Percentiles rank a stretch among this genome's conserved stretches.
These are phyloP conservation scores for Chrysopogon serrulatus DNA, from an alignment of 176 grass and related monocot genomes.

Conservation along the genomic window DNA sequence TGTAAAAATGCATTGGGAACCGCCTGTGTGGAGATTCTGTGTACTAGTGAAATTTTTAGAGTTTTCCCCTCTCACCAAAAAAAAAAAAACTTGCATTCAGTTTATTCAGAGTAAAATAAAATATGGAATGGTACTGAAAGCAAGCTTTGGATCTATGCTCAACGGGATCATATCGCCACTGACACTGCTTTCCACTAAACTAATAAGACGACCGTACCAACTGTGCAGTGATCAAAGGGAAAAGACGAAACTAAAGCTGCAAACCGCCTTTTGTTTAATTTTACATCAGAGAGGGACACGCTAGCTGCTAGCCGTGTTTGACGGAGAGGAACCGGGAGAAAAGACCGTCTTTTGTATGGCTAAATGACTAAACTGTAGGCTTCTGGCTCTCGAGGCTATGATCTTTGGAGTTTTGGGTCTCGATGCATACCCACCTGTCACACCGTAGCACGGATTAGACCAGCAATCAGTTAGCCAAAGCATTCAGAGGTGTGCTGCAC, in stretches of 20 bases:
- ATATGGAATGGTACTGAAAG: no score
- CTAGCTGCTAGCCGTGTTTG: neutral
- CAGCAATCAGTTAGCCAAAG: neutral
- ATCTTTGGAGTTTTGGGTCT: neutral
- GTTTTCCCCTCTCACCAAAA: no score
- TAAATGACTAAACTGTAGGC: no score
- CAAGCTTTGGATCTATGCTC: no score
- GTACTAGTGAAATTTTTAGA: no score
- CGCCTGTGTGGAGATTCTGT: no score
- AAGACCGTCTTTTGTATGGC: neutral
- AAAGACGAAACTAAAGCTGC: neutral
- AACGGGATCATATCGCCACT: neutral
- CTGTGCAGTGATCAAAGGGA: neutral
- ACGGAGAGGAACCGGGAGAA: neutral
- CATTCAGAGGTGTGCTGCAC: neutral
- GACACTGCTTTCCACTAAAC: neutral
- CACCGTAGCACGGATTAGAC: neutral
- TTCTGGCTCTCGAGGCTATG: neutral
- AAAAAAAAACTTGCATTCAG: no score
- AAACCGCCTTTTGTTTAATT: neutral
- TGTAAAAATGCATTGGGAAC: no score
- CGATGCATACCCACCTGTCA: neutral
- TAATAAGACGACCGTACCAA: neutral
- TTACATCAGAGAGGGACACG: neutral
- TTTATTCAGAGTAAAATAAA: no score